Evolutionary conservation across 1,139 yeast species (phyloP), one percentile per base, ranked within the genome.

Genomic region (Debaryomycetaceae sp.): DNA sequence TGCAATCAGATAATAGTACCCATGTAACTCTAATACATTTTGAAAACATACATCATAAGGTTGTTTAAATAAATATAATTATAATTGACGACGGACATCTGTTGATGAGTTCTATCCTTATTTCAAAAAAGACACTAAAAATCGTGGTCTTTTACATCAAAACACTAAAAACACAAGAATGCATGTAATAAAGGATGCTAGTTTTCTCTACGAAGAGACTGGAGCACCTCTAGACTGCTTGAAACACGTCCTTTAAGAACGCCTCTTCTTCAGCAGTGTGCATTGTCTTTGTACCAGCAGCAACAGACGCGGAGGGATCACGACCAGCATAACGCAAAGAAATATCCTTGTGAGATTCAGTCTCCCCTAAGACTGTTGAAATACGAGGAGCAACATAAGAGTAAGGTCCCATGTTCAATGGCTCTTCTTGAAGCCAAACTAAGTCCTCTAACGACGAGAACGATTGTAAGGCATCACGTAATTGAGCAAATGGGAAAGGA

Each of bases 361-460:
- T 86, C 72, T 88, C 88, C 53, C 76, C 78, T 66, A 93, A 70
- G 39, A 85, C 78, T 41, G 96, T 87, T 49, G 74, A 71, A 49
- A 93, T 68, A 75, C 99, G 87, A 65, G 97, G 99, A 52, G 78
- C 75, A 49, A 76, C 90, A 61, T 64, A 89, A 35, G 85, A 65
- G 87, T 87, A 91, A 43, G 88, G 75, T 70, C 99, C 99, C 85
- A 93, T 93, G 76, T 95, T 95, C 73, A 93, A 80, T 58, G 99
- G 99, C 77, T 95, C 99, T 76, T 95, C 99, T 76, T 95, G 99
- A 71, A 95, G 86, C 95, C 95, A 95, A 40, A 90, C 95, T 58
- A 95, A 74, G 65, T 95, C 99, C 68, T 86, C 85, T 51, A 85
- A 65, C 66, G 83, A 83, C 62, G 96, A 89, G 77, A 86, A 95